Percentiles rank a stretch among this genome's conserved stretches.
Conservation (phyloP, 1,139 yeast genomes). For the Yamadazyma jaroonii region DNA sequence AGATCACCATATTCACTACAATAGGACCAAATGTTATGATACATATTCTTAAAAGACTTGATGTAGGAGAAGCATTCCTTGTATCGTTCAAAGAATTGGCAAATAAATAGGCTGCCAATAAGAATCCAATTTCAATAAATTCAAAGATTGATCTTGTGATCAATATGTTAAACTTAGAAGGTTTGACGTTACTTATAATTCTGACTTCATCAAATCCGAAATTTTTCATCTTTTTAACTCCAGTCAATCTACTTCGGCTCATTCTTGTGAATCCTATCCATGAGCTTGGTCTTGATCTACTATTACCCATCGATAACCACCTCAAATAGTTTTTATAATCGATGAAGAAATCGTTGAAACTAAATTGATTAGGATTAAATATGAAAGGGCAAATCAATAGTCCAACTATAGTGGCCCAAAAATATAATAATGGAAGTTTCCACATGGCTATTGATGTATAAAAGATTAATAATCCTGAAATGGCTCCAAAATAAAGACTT, state of each 20-base stretch:
- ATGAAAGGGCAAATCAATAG: conserved; percentile 47
- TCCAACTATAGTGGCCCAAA: conserved; percentile 48
- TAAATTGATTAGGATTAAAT: conserved; percentile 52
- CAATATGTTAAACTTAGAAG: conserved; percentile 36
- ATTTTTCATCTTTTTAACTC: conserved; percentile 31
- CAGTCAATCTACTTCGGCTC: conserved; percentile 42
- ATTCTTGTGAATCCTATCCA: conserved; percentile 44
- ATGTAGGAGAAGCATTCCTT: conserved; percentile 24
- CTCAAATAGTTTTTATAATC: conserved; percentile 41
- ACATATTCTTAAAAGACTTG: conserved; percentile 36
- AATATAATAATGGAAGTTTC: conserved; percentile 43
- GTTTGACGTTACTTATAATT: conserved; percentile 22
- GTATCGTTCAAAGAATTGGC: conserved; percentile 44
- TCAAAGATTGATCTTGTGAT: conserved; percentile 30
- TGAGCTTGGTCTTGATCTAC: conserved; percentile 24
- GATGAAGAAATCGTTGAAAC: conserved; percentile 46
- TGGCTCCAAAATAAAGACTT: conserved; percentile 44
- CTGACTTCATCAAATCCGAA: conserved; percentile 16
- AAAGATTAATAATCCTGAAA: conserved; percentile 35
- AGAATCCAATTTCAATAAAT: conserved; percentile 22
- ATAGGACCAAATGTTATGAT: conserved; percentile 49
- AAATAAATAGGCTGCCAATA: conserved; percentile 42
- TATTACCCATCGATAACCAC: conserved; percentile 49
- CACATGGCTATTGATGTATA: conserved; percentile 48
- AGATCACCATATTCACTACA: conserved; percentile 35